Evolutionary conservation across 208 protist genomes (phyloP).

Genomic region (Trypanosomatidae sp.): DNA sequence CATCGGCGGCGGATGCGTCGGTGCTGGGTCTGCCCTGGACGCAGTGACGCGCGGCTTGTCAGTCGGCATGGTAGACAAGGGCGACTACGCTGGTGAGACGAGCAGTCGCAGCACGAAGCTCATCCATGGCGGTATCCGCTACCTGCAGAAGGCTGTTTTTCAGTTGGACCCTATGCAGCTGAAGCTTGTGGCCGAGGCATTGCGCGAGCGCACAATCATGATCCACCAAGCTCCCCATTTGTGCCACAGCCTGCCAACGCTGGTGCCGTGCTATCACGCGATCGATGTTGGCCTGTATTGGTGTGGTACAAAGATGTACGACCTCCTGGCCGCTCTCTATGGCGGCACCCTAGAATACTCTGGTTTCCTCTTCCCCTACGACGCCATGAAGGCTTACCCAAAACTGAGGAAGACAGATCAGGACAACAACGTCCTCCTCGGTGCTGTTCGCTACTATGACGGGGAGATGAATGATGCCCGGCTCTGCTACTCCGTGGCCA

Average conservation of each 20-base stretch:
- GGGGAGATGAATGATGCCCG: constrained; percentile 97
- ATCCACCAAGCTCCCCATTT: constrained; percentile 94
- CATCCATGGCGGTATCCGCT: constrained; percentile 97
- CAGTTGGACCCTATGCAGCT: constrained; percentile 86
- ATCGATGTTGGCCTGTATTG: constrained; percentile 86
- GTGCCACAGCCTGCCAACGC: constrained; percentile 86
- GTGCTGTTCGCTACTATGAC: constrained; percentile 94
- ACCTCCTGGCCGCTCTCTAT: constrained; percentile 80
- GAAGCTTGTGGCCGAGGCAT: constrained; percentile 89
- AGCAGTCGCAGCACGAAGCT: constrained; percentile 96
- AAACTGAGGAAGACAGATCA: constrained; percentile 50
- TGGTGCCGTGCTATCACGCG: constrained; percentile 92
- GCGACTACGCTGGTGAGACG: constrained; percentile 96
- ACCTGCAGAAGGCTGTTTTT: constrained; percentile 93
- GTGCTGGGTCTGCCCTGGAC: constrained; percentile 93
- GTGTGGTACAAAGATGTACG: constrained; percentile 89
- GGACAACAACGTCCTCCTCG: constrained; percentile 73
- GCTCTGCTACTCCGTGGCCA: constrained; percentile 92
- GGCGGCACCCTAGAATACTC: constrained; percentile 81
- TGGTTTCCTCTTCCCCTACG: constrained; percentile 77
- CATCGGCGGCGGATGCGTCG: constrained; percentile 96
- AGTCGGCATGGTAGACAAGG: constrained; percentile 93
- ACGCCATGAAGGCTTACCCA: constrained; percentile 82
- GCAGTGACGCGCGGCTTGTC: constrained; percentile 91
- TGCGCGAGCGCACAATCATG: constrained; percentile 93